Evolutionary conservation across 495 filamentous ascomycete species (phyloP).

Genomic region (Platismatia glauca): DNA sequence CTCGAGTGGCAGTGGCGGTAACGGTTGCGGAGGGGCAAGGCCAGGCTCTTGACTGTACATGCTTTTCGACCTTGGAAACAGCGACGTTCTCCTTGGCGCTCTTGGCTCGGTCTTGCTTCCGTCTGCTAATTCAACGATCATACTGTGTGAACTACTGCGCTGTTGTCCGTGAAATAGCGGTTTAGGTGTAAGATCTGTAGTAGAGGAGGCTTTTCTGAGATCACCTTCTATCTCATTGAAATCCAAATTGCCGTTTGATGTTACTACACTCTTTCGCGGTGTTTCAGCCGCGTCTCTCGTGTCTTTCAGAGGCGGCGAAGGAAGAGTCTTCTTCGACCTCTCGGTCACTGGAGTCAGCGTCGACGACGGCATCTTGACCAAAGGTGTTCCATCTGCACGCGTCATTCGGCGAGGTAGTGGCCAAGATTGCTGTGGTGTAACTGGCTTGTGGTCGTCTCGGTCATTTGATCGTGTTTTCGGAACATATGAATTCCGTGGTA

Average conservation of each 20-base stretch:
- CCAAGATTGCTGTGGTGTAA: conserved; percentile 13
- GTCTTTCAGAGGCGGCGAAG: not conserved
- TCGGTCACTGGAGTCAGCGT: not conserved
- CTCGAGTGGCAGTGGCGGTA: conserved; percentile 38
- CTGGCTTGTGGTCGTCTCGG: conserved; percentile 5
- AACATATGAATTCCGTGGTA: conserved; percentile 18
- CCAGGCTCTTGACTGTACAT: conserved; percentile 35
- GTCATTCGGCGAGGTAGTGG: conserved; percentile 22
- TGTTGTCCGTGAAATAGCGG: conserved; percentile 22
- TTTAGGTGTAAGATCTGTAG: conserved; percentile 18
- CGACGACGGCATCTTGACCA: conserved; percentile 6
- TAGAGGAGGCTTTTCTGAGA: not conserved
- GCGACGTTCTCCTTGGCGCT: not conserved
- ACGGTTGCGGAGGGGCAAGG: conserved; percentile 32
- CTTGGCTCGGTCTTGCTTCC: conserved; percentile 8
- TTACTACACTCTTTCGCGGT: no score
- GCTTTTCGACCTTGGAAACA: conserved; percentile 18
- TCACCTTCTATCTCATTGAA: not conserved
- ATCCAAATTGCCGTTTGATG: not conserved
- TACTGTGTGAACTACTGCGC: conserved; percentile 19
- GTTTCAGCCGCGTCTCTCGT: not conserved
- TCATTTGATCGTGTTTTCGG: conserved; percentile 3
- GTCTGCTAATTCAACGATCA: not conserved
- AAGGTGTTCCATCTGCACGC: conserved; percentile 13
- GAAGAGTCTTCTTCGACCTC: not conserved